Base-by-base conservation (phyloP, 78 protist genomes). In the slime mould (Dictyostelium discoideum) region DNA sequence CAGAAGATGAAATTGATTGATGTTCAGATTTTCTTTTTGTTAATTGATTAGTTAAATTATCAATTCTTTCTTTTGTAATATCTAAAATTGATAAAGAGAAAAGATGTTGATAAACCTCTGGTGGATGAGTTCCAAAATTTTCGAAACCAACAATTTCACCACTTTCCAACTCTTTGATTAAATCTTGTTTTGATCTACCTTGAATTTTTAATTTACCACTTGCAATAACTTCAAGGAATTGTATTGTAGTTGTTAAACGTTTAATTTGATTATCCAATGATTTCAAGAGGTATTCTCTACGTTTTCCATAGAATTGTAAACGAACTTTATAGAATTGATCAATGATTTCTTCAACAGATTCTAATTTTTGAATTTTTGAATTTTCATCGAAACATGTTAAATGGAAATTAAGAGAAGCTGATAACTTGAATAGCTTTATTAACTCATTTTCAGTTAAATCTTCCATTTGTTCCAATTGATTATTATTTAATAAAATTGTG, bases 61-160 rank as follows among this genome's bases (percentile, higher is more conserved):
- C 65, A n/a, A 93, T 93, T 84, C 65, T 93, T 54, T 93, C 96
- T 69, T 83, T 72, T 5, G 96, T 93, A n/a, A 93, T 86, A 40
- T 86, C 92, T 32, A 86, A 42, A 48, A 93, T 93, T 32, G 96
- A 88, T 16, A 93, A 54, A 3, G 87, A 85, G 29, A 93, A 85
- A 18, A 93, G 85, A 32, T 93, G 69, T 57, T 85, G 74, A 76
- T 54, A 93, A 9, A 26, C 42, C 39, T 84, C 96, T 22, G 81
- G 92, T 76, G 46, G 16, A 32, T 85, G 69, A 2, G 22, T 57
- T 3, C 85, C 78, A 11, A 87, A 65, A 60, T 60, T 60, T 60
- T 60, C 69, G 69, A 60, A 60, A 60, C 69, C 69, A 60, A 60
- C 26, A 5, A 60, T 60, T 18, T 48, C 46, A 22, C 24, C 24